A percentile compares a stretch with the other conserved stretches of the same genome.
Conservation (phyloP, 139 green algal species). For the Closterium sp. region DNA sequence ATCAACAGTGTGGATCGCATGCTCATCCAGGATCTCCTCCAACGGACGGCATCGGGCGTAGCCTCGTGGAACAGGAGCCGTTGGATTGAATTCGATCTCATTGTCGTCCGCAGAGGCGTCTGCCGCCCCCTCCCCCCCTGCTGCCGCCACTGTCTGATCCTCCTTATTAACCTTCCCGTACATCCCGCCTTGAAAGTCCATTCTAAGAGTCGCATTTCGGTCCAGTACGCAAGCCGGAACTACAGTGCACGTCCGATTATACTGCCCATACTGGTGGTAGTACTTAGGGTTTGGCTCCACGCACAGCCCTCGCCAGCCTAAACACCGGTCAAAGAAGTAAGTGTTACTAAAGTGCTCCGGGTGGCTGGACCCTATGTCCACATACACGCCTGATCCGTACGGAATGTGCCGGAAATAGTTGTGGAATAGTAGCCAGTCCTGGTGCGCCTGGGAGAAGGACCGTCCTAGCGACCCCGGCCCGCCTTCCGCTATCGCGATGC, state of each 20-base stretch:
- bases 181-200: background rate
- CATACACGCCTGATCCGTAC: background rate
- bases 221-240: background rate
- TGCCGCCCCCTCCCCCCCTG: background rate
- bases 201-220: background rate
- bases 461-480: background rate
- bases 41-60: background rate
- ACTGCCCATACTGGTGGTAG: background rate
- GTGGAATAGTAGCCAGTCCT: constrained; percentile 10
- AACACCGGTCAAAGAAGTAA: constrained; percentile 2
- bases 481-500: background rate
- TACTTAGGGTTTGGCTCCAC: constrained; percentile 6
- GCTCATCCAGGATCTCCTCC: background rate
- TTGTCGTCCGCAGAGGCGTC: background rate
- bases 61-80: background rate
- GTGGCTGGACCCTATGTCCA: background rate
- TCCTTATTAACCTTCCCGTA: background rate
- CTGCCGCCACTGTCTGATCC: background rate
- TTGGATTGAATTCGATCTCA: background rate
- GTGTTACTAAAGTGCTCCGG: constrained; percentile 1
- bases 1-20: background rate
- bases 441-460: background rate
- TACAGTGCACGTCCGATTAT: background rate
- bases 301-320: background rate
- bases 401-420: background rate